Base-by-base conservation (phyloP, 2,329 filamentous ascomycete species). In the Dactylellina parvicollis region DNA sequence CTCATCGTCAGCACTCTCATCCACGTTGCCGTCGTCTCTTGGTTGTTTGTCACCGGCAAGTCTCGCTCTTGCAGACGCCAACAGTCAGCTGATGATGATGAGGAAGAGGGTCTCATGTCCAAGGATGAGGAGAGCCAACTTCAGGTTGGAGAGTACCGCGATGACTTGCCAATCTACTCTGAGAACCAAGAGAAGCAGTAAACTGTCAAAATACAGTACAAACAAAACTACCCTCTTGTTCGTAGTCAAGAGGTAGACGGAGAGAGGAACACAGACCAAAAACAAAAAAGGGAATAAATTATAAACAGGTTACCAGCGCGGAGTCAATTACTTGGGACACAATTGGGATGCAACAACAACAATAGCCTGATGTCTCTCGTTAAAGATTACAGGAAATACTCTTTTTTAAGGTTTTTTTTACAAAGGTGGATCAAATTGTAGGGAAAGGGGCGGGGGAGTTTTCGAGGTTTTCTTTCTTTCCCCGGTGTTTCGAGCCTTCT, bases 101-200 rank as follows among this genome's bases (percentile, higher is more conserved):
- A 72, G 34, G 67, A 65, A 24, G 52, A 65, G 38, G 67, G 67
- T 36, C 60, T 72, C 28, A 72, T 72, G 59, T 30, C 59, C 28
- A 72, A 72, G 54, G 67, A 62, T 16, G 67, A 72, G 14, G 67
- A 72, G 18, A 59, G 52, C 52, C 59, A 60, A 44, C 36, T 65
- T 18, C 34, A 57, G 9, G 34, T 34, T 28, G 32, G 54, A 38
- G 59, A 72, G 28, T 72, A 72, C 47, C 42, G 8, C 28, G 59
- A 72, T 32, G 59, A 72, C 22, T 32, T 72, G 34, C 67, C 67
- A 59, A 47, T 65, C 54, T 72, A 72, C 46, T 38, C 54, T 26
- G 67, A 72, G 67, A 59, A 49, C 54, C 42, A 50, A 42, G 59
- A 72, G 44, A 65, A 72, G 50, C 38, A 66, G 42, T 65, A 65